phyloP scores from a whole-genome alignment of 2,329 filamentous ascomycete species.

The Fusarium sp. region DNA sequence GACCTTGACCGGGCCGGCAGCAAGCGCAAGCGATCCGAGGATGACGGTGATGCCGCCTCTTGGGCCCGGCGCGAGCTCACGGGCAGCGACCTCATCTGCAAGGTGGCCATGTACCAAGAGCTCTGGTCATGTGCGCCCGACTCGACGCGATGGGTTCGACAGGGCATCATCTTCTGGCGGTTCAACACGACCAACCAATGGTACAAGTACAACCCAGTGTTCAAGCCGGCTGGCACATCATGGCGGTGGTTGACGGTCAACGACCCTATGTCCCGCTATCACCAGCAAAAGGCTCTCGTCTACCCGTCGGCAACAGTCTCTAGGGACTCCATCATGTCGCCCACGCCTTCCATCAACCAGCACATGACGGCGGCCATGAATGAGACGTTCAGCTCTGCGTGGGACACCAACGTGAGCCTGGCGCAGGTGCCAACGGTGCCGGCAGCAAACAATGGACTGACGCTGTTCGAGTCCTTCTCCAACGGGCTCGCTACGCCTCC shows the following conservation, averaged over 20 bases:
- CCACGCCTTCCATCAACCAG: slow-evolving; percentile 62
- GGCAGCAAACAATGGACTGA: slow-evolving; percentile 50
- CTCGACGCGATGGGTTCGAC: slow-evolving; percentile 64
- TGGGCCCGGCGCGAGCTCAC: slow-evolving; percentile 56
- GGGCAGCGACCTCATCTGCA: slow-evolving; percentile 68
- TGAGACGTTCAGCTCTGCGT: slow-evolving; percentile 65
- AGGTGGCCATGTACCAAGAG: slow-evolving; percentile 76
- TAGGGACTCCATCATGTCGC: slow-evolving; percentile 64
- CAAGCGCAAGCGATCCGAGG: slow-evolving; percentile 56
- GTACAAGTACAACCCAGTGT: slow-evolving; percentile 61
- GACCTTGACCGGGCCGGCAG: slow-evolving; percentile 50
- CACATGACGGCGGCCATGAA: slow-evolving; percentile 67
- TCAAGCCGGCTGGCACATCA: slow-evolving; percentile 65
- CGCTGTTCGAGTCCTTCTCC: slow-evolving; percentile 63
- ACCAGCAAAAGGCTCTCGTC: slow-evolving; percentile 62
- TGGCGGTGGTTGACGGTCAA: slow-evolving; percentile 73
- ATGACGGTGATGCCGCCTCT: slow-evolving; percentile 55
- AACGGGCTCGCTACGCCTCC: slow-evolving; percentile 69
- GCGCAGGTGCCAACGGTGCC: slow-evolving; percentile 51
- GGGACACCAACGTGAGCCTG: slow-evolving; percentile 53
- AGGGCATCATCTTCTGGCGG: slow-evolving; percentile 72
- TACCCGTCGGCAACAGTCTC: slow-evolving; percentile 50
- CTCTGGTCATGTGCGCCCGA: slow-evolving; percentile 67
- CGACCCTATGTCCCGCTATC: slow-evolving; percentile 69
- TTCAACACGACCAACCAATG: slow-evolving; percentile 67